Conservation (phyloP, 805 yeast species). For the Candida coleopterorum region DNA sequence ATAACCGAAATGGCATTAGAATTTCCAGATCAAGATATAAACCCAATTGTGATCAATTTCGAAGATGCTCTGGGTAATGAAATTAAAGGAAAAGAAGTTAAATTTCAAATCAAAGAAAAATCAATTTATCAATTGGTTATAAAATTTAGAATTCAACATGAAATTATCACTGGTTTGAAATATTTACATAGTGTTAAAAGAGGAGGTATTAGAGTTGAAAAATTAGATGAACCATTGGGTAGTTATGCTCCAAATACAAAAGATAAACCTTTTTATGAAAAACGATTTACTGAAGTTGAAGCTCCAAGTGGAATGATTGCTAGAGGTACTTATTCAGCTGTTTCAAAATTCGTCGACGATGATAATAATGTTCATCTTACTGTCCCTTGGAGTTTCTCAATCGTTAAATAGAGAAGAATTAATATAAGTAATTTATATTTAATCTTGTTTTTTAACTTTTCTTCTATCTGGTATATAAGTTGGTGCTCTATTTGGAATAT, state of each 20-base stretch:
- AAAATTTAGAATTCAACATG: conserved; percentile 82
- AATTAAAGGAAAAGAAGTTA: conserved; percentile 53
- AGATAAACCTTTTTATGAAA: conserved; percentile 72
- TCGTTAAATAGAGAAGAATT: conserved; percentile 47
- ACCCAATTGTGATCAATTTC: conserved; percentile 64
- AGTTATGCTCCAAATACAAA: conserved; percentile 85
- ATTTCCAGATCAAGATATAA: conserved; percentile 50
- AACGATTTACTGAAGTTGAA: conserved; percentile 56
- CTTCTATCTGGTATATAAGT: conserved; percentile 9
- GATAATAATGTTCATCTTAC: conserved; percentile 70
- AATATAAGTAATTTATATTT: not conserved
- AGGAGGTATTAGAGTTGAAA: conserved; percentile 83
- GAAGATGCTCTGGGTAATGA: conserved; percentile 55
- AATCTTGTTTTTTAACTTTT: not conserved
- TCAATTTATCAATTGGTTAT: conserved; percentile 67
- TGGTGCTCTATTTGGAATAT: conserved; percentile 10
- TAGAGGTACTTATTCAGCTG: conserved; percentile 79
- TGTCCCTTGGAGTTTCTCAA: conserved; percentile 82
- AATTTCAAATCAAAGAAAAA: conserved; percentile 75
- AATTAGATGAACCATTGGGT: conserved; percentile 82
- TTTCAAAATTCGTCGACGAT: conserved; percentile 81
- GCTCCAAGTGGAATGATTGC: conserved; percentile 90
- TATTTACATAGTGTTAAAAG: conserved; percentile 82
- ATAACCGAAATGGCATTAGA: conserved; percentile 68
- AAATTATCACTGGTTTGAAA: conserved; percentile 84